phyloP scores from a whole-genome alignment of 257 asterid genomes.

The Fraxinus cuspidata region DNA sequence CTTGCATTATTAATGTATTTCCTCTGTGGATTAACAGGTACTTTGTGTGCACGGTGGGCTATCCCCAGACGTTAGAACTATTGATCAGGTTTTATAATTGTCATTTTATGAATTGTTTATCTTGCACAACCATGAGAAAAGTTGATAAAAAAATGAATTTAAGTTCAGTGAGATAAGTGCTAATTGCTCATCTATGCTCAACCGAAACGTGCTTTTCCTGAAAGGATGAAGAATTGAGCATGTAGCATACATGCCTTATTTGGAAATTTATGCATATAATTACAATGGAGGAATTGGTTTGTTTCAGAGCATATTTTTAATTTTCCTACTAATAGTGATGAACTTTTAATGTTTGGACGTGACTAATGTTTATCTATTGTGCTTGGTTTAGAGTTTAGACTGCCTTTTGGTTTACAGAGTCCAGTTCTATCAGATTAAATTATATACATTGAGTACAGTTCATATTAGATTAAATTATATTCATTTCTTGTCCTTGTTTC shows the following conservation, averaged over 20 bases:
- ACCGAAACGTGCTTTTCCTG: slow-evolving; percentile 1
- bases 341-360: neutral
- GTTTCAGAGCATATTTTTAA: slow-evolving; percentile 1
- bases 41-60: slow-evolving; percentile 98
- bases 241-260: neutral
- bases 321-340: neutral
- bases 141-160: slow-evolving; percentile 2
- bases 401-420: neutral
- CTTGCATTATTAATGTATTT: slow-evolving; percentile 18
- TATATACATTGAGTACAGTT: neutral
- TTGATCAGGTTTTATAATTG: slow-evolving; percentile 74
- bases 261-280: slow-evolving; percentile 7
- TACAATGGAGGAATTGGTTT: slow-evolving; percentile 7
- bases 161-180: neutral
- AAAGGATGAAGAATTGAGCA: slow-evolving; percentile 15
- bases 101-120: slow-evolving; percentile 1
- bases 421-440: slow-evolving; percentile 4
- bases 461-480: neutral
- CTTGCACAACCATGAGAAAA: neutral
- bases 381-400: neutral
- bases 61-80: slow-evolving; percentile 93
- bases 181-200: neutral
- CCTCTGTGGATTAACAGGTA: slow-evolving; percentile 54
- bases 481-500: slow-evolving; percentile 4
- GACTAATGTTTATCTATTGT: neutral